A percentile compares a stretch with the other conserved stretches of the same genome.
Conservation (phyloP, 2,329 filamentous ascomycete genomes). For the Colletotrichum sp. region DNA sequence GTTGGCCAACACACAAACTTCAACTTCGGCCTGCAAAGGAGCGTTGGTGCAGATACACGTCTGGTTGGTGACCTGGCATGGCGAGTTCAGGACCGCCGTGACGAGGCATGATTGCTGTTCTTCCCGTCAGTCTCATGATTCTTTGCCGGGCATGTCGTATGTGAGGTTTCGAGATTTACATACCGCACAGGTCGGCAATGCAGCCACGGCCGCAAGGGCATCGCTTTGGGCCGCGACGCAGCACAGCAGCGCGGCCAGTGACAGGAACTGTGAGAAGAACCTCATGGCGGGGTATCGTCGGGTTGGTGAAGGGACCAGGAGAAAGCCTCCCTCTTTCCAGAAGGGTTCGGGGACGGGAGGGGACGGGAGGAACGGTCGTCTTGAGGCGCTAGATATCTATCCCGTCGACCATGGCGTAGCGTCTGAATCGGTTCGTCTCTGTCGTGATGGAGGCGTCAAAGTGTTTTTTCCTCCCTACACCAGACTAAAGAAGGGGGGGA, state of each 20-base stretch:
- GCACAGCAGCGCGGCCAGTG: slow-evolving; percentile 5
- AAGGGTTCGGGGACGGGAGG: neutral
- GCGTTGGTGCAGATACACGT: slow-evolving; percentile 36
- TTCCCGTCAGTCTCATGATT: neutral
- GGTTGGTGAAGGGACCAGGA: neutral
- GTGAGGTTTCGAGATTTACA: slow-evolving; percentile 1
- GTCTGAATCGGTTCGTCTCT: neutral
- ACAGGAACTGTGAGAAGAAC: slow-evolving; percentile 6
- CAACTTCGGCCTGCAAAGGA: slow-evolving; percentile 27
- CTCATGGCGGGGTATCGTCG: slow-evolving; percentile 1
- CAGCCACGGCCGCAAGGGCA: slow-evolving; percentile 17
- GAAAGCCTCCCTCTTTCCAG: neutral
- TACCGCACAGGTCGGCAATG: slow-evolving; percentile 37
- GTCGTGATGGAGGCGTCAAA: slow-evolving; percentile 11
- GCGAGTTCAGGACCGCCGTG: slow-evolving; percentile 26
- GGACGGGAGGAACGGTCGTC: neutral
- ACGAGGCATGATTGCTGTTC: slow-evolving; percentile 31
- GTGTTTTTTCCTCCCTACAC: neutral
- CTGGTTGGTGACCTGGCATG: slow-evolving; percentile 30
- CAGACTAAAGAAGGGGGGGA: neutral
- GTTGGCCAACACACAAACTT: slow-evolving; percentile 29
- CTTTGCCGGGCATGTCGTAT: neutral
- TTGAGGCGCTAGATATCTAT: slow-evolving; percentile 9
- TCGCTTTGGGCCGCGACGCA: slow-evolving; percentile 8
- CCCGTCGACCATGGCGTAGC: slow-evolving; percentile 8